phyloP scores from a whole-genome alignment of 2,329 filamentous ascomycete species.

The Colletotrichum musicola region DNA sequence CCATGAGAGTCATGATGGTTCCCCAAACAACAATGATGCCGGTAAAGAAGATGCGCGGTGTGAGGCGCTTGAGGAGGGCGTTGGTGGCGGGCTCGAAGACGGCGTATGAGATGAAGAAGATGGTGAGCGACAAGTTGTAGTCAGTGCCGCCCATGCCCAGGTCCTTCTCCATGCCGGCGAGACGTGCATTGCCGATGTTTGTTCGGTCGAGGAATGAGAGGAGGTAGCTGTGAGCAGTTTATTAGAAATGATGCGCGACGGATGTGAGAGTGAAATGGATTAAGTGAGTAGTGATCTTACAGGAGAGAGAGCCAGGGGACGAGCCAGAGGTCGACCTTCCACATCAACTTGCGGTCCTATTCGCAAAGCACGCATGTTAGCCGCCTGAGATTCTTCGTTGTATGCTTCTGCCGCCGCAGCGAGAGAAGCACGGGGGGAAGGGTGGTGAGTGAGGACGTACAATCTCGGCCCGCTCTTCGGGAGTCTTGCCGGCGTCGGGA shows the following conservation, averaged over 20 bases:
- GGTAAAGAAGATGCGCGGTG: slow-evolving; percentile 75
- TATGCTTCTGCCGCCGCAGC: neutral
- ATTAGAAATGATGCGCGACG: neutral
- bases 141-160: slow-evolving; percentile 51
- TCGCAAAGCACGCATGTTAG: slow-evolving; percentile 1
- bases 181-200: slow-evolving; percentile 45
- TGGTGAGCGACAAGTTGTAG: slow-evolving; percentile 71
- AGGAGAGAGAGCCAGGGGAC: slow-evolving; percentile 67
- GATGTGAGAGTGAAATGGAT: neutral
- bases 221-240: slow-evolving; percentile 39
- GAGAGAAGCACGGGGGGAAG: neutral
- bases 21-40: slow-evolving; percentile 69
- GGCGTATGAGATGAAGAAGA: slow-evolving; percentile 80
- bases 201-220: slow-evolving; percentile 47
- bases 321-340: slow-evolving; percentile 71
- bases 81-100: slow-evolving; percentile 75
- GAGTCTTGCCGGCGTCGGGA: slow-evolving; percentile 72
- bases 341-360: slow-evolving; percentile 72
- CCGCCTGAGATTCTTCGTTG: neutral
- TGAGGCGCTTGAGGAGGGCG: slow-evolving; percentile 72
- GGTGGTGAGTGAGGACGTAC: slow-evolving; percentile 58
- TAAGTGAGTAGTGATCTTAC: slow-evolving; percentile 12
- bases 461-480: slow-evolving; percentile 71
- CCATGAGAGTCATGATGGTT: slow-evolving; percentile 61
- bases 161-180: slow-evolving; percentile 44